Conservation (phyloP, 148 eudicot species). For the Drosera capensis region DNA sequence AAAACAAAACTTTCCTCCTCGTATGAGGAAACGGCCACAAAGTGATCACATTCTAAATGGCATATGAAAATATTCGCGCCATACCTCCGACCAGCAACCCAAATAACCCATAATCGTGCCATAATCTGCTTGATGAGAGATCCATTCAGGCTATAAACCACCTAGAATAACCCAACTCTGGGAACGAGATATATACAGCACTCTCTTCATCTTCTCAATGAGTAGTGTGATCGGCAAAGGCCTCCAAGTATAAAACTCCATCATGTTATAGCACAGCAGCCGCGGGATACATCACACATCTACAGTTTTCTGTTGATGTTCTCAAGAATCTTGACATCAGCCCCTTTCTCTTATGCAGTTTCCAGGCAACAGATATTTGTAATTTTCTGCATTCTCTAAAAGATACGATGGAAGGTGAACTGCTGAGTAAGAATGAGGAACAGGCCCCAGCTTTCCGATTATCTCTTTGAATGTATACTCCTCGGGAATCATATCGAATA, state of each 20-base stretch:
- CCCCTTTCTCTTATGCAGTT: conserved; percentile 33
- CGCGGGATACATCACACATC: neutral
- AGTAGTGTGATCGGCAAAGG: neutral
- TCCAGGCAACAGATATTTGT: conserved; percentile 29
- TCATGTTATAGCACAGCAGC: neutral
- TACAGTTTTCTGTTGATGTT: neutral
- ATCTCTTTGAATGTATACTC: conserved; percentile 33
- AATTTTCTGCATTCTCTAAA: conserved; percentile 26
- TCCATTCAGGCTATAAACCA: conserved; percentile 5
- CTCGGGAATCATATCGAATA: conserved; percentile 39
- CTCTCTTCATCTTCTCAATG: neutral
- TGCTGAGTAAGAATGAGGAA: conserved; percentile 34
- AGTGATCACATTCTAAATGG: too few species aligned
- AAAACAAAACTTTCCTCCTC: too few species aligned
- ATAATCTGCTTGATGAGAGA: too few species aligned
- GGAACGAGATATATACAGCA: conserved; percentile 6
- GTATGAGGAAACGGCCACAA: too few species aligned
- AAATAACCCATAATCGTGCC: too few species aligned
- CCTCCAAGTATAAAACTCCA: neutral
- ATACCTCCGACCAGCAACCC: too few species aligned
- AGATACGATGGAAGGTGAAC: conserved; percentile 36
- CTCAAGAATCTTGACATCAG: conserved; percentile 5
- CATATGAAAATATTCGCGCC: too few species aligned
- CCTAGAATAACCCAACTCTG: neutral
- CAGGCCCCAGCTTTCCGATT: conserved; percentile 33